Evolutionary conservation across 768 basidiomycete species (phyloP).

Genomic region (Lepiota brunneoincarnata): DNA sequence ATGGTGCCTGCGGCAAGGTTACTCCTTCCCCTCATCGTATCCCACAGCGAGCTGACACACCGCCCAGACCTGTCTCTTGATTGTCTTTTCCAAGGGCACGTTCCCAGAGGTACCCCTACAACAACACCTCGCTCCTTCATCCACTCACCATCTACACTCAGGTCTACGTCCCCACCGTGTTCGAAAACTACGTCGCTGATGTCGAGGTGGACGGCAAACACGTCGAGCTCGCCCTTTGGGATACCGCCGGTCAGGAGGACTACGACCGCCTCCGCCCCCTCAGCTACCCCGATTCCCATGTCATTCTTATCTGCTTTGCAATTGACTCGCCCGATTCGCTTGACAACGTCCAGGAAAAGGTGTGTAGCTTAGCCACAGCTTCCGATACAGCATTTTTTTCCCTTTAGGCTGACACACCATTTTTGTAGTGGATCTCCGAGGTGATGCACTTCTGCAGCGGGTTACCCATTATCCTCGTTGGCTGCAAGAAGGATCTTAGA

Average conservation of each 20-base stretch:
- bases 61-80: slow-evolving; percentile 82
- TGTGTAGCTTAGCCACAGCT: slow-evolving; percentile 33
- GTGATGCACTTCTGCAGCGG: slow-evolving; percentile 97
- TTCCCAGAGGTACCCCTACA: slow-evolving; percentile 78
- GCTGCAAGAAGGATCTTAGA: slow-evolving; percentile 98
- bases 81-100: slow-evolving; percentile 94
- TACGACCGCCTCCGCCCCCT: slow-evolving; percentile 98
- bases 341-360: slow-evolving; percentile 99
- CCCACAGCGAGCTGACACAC: not conserved
- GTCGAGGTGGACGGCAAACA: slow-evolving; percentile 98
- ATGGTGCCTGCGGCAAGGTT: slow-evolving; percentile 96
- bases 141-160: slow-evolving; percentile 26
- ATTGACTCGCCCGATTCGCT: slow-evolving; percentile 97
- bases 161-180: slow-evolving; percentile 99
- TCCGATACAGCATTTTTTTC: not conserved
- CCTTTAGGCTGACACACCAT: slow-evolving; percentile 1
- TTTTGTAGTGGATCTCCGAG: slow-evolving; percentile 91
- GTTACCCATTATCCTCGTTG: slow-evolving; percentile 95
- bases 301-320: slow-evolving; percentile 99
- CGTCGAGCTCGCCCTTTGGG: slow-evolving; percentile 98
- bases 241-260: slow-evolving; percentile 99
- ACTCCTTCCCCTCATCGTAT: slow-evolving; percentile 5
- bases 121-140: not conserved
- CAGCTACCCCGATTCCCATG: slow-evolving; percentile 98
- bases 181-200: slow-evolving; percentile 99